phyloP scores from a whole-genome alignment of 352 stramenopile genomes.

The Pythium graminicola region DNA sequence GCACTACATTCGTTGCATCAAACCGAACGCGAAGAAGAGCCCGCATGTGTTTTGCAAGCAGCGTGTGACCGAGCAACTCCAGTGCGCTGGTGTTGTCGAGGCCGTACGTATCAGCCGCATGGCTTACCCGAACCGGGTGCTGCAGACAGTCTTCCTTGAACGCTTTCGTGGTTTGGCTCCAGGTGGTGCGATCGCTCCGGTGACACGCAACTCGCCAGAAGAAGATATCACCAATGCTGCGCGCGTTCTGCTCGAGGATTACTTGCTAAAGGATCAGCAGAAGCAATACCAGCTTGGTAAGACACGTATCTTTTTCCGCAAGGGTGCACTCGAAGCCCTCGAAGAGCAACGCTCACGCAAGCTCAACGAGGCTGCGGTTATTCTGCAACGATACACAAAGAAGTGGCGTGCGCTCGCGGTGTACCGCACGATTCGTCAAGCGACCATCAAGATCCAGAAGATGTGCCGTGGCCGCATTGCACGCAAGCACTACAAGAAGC shows the following conservation, averaged over 20 bases:
- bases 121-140: slow-evolving; percentile 76
- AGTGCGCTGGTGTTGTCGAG: slow-evolving; percentile 83
- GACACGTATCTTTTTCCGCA: slow-evolving; percentile 92
- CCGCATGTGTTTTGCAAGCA: slow-evolving; percentile 51
- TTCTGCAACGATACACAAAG: slow-evolving; percentile 77
- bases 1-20: slow-evolving; percentile 88
- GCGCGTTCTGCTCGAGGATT: slow-evolving; percentile 46
- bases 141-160: slow-evolving; percentile 80
- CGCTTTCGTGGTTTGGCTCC: slow-evolving; percentile 68
- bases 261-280: slow-evolving; percentile 55
- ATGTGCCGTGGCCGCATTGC: slow-evolving; percentile 41
- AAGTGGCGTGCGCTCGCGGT: slow-evolving; percentile 69
- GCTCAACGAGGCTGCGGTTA: slow-evolving; percentile 70
- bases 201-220: slow-evolving; percentile 30
- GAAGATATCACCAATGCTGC: slow-evolving; percentile 39
- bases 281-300: slow-evolving; percentile 84
- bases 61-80: slow-evolving; percentile 79
- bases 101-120: slow-evolving; percentile 77
- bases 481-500: slow-evolving; percentile 49
- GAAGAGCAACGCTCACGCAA: slow-evolving; percentile 80
- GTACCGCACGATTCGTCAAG: slow-evolving; percentile 52
- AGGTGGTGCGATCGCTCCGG: slow-evolving; percentile 25
- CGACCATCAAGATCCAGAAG: slow-evolving; percentile 54
- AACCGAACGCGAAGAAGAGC: slow-evolving; percentile 78
- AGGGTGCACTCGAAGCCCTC: slow-evolving; percentile 87